Base-by-base conservation (phyloP, 179 eudicot genomes). In the Beta macrorhiza region DNA sequence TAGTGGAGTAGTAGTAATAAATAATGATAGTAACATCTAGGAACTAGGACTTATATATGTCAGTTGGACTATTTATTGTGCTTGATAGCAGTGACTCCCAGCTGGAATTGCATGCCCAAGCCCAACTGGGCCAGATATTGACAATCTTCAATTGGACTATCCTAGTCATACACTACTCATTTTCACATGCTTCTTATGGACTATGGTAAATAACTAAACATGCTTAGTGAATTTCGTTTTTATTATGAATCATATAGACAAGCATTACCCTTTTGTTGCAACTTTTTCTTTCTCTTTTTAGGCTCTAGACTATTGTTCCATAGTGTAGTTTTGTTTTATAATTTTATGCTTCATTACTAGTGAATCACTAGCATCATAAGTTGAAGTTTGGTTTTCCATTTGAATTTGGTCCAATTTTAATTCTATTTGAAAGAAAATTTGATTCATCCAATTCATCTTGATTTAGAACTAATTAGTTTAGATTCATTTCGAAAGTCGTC, bases 121-220 rank as follows among this genome's bases (percentile, higher is more conserved):
- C 14, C 17, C 44, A 37, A 3, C 10, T 20, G 20, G 5, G 67
- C 47, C 55, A 47, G 52, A 63, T 74, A 42, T 14, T 32, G 45
- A 64, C 79, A 74, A 71, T 42, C n/a, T 65, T 67, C 44, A 37
- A 80, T 62, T 67, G 68, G 76, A 29, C 62, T 44, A 68, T 76
- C 80, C 76, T 45, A 58, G 53, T 81, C 83, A 76, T 32, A 0
- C 1, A 22, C 15, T 20, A 57, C 79, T 67, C 83, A 76, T 56
- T 67, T 74, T 67, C 72, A 59, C 70, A 29, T 73, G 72, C 29
- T 37, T 32, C 16, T 29, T 0, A 0, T n/a, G n/a, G n/a, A n/a
- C n/a, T n/a, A n/a, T 0, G 19, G 42, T 25, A 25, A 25, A 25
- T 25, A 25, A 25, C 25, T 25, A 25, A 25, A 25, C 1, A 37